Conservation (phyloP, 2,329 filamentous ascomycete species). For the Fusarium camptoceras region DNA sequence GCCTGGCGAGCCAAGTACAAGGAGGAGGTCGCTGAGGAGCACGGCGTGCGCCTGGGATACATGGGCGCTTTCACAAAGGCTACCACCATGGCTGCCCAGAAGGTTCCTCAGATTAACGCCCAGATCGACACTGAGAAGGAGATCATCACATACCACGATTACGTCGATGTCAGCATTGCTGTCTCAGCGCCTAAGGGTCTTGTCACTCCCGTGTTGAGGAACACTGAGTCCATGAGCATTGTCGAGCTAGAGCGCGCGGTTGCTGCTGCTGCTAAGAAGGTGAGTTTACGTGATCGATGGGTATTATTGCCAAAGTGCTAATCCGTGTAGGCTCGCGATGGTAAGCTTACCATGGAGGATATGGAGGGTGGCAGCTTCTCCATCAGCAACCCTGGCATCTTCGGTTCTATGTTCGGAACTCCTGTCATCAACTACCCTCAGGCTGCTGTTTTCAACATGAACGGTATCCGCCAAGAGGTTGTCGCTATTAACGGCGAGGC, state of each 20-base stretch:
- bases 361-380: conserved; percentile 83
- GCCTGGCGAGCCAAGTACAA: conserved; percentile 74
- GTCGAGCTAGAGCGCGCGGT: conserved; percentile 65
- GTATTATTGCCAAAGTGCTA: neutral
- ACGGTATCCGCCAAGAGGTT: conserved; percentile 66
- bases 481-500: conserved; percentile 67
- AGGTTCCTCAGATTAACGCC: conserved; percentile 78
- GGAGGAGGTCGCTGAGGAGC: conserved; percentile 50
- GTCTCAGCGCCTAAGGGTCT: conserved; percentile 78
- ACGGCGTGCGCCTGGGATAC: conserved; percentile 67
- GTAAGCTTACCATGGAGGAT: conserved; percentile 81
- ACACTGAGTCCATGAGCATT: conserved; percentile 63
- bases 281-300: conserved; percentile 57
- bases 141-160: conserved; percentile 67
- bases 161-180: conserved; percentile 79
- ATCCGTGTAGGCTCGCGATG: conserved; percentile 68
- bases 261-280: conserved; percentile 70
- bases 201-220: conserved; percentile 80
- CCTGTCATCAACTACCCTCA: conserved; percentile 83
- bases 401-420: conserved; percentile 63
- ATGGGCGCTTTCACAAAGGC: conserved; percentile 83
- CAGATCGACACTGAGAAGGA: conserved; percentile 68
- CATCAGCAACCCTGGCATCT: conserved; percentile 85
- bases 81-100: conserved; percentile 72
- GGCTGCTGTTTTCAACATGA: conserved; percentile 71